phyloP scores from a whole-genome alignment of 352 stramenopile species.

The Albugo candida region DNA sequence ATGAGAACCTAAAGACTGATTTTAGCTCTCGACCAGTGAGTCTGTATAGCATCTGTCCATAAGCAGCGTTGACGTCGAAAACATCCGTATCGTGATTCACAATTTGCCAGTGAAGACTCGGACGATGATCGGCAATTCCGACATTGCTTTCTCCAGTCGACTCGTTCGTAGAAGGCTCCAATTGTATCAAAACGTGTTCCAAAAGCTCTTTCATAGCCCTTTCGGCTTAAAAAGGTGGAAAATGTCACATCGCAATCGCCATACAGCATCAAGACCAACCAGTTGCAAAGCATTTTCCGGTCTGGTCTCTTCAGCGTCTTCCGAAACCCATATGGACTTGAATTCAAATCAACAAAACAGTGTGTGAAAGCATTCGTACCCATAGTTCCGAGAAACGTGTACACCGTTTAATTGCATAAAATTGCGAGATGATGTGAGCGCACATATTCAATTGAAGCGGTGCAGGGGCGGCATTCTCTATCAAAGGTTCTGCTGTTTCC shows the following conservation, averaged over 20 bases:
- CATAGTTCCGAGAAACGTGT: conserved; percentile 36
- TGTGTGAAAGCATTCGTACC: conserved; percentile 79
- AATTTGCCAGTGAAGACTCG: conserved; percentile 45
- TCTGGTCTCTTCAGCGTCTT: not conserved
- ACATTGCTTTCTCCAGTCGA: conserved; percentile 3
- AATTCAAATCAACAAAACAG: conserved; percentile 70
- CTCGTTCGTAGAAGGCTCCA: conserved; percentile 4
- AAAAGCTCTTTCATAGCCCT: conserved; percentile 54
- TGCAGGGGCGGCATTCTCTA: conserved; percentile 1
- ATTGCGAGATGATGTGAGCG: conserved; percentile 61
- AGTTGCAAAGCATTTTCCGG: conserved; percentile 18
- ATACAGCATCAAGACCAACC: conserved; percentile 63
- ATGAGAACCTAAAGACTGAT: conserved; percentile 65
- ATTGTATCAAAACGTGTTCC: conserved; percentile 50
- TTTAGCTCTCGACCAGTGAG: conserved; percentile 39
- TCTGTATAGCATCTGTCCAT: conserved; percentile 17
- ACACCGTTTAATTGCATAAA: conserved; percentile 69
- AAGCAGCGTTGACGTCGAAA: conserved; percentile 9
- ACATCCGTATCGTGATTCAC: conserved; percentile 24
- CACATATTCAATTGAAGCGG: conserved; percentile 63
- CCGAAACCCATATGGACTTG: conserved; percentile 13
- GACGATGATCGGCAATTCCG: conserved; percentile 57
- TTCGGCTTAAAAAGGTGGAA: conserved; percentile 11
- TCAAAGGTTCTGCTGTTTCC: no score
- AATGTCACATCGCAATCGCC: conserved; percentile 22